Evolutionary conservation across 129 eudicot species (phyloP).

Genomic region (Deinandra increscens): DNA sequence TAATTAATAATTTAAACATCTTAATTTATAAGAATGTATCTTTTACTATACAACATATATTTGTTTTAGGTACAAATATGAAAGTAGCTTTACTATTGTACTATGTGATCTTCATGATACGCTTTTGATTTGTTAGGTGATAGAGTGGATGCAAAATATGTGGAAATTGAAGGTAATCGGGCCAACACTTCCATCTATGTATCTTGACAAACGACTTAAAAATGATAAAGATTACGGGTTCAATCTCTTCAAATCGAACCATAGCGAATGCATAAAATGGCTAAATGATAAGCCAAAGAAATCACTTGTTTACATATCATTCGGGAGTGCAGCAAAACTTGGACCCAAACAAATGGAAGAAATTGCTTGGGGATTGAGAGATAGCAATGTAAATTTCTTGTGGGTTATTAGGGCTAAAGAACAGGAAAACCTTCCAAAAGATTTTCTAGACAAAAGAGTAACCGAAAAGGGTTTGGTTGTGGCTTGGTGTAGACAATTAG

Average conservation of each 20-base stretch:
- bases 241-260: conserved; percentile 34
- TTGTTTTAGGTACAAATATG: background rate
- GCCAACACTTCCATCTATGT: conserved; percentile 52
- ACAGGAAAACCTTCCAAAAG: conserved; percentile 30
- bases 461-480: conserved; percentile 22
- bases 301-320: conserved; percentile 56
- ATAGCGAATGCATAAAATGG: conserved; percentile 41
- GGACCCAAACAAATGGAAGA: conserved; percentile 48
- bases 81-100: background rate
- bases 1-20: too few species aligned
- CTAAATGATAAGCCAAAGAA: conserved; percentile 32
- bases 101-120: background rate
- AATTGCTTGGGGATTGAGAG: conserved; percentile 39
- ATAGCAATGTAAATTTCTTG: conserved; percentile 31
- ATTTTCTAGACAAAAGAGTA: background rate
- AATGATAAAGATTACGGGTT: conserved; percentile 40
- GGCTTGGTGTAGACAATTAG: conserved; percentile 32
- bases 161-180: conserved; percentile 56
- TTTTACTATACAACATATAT: too few species aligned
- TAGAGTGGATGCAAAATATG: conserved; percentile 44
- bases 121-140: conserved; percentile 29
- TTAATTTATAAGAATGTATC: too few species aligned
- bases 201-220: conserved; percentile 36
- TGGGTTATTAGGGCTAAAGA: conserved; percentile 54
- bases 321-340: conserved; percentile 42